Conservation (phyloP, 2,329 filamentous ascomycete genomes). For the Aspergillus phoenicis region DNA sequence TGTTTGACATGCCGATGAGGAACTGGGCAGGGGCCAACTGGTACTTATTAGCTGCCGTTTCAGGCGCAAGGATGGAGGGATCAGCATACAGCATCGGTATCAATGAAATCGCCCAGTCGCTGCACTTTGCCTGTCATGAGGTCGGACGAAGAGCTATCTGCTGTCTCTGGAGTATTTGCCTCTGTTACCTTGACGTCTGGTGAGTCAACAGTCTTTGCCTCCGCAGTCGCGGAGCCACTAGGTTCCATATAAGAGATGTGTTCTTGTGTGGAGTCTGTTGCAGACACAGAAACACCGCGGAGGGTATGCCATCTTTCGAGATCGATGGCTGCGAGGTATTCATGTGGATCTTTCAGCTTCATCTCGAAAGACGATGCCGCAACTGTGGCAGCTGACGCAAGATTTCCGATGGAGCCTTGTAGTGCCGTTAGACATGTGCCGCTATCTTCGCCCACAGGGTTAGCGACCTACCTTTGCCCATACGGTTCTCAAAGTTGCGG, state of each 20-base stretch:
- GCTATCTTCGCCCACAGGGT: not conserved
- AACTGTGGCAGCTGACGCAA: conserved; percentile 51
- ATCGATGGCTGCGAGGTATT: conserved; percentile 34
- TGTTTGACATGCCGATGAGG: conserved; percentile 32
- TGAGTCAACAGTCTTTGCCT: not conserved
- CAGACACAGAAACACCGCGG: not conserved
- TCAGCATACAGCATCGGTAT: conserved; percentile 41
- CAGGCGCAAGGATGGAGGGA: no score
- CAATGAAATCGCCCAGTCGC: conserved; percentile 49
- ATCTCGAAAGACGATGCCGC: conserved; percentile 52
- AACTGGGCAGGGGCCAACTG: conserved; percentile 47
- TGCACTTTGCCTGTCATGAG: conserved; percentile 42
- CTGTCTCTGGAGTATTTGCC: not conserved
- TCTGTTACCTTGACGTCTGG: not conserved
- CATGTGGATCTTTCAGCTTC: conserved; percentile 44
- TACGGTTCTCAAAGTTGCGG: conserved; percentile 51
- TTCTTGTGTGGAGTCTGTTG: not conserved
- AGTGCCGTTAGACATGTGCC: not conserved
- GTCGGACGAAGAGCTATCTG: not conserved
- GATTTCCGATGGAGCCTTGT: conserved; percentile 47
- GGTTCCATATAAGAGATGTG: conserved; percentile 16
- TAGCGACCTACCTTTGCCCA: conserved; percentile 41
- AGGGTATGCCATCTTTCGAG: conserved; percentile 20
- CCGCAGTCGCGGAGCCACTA: not conserved
- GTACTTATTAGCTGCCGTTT: no score